phyloP scores from a whole-genome alignment of 352 stramenopile genomes.

The Phytophthora pseudosyringae region DNA sequence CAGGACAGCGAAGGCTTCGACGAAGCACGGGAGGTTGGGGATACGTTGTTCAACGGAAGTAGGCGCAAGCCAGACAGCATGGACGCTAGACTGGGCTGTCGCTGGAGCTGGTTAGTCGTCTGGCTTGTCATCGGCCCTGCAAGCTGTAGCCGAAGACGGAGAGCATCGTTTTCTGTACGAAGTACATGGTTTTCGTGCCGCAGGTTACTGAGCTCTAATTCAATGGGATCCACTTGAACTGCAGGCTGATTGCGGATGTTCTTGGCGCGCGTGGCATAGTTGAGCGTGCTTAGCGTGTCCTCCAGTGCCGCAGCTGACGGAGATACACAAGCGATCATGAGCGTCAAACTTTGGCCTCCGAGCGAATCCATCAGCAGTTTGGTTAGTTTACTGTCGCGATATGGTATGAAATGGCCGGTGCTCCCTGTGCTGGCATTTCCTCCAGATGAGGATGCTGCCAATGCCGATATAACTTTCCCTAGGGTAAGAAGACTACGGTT shows the following conservation, averaged over 20 bases:
- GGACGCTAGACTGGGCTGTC: slow-evolving; percentile 30
- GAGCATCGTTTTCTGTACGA: slow-evolving; percentile 58
- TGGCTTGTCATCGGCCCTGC: slow-evolving; percentile 7
- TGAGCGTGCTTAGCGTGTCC: slow-evolving; percentile 86
- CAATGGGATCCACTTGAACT: slow-evolving; percentile 71
- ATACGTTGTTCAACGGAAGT: slow-evolving; percentile 30
- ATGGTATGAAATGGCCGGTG: slow-evolving; percentile 66
- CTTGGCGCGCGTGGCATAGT: slow-evolving; percentile 84
- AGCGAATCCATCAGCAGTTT: slow-evolving; percentile 89
- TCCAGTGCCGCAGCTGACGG: slow-evolving; percentile 61
- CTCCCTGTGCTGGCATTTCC: background rate
- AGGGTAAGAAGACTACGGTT: slow-evolving; percentile 86
- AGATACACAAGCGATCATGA: slow-evolving; percentile 88
- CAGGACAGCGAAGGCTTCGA: slow-evolving; percentile 1
- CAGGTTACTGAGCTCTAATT: slow-evolving; percentile 63
- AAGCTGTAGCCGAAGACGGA: slow-evolving; percentile 59
- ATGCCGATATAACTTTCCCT: slow-evolving; percentile 85
- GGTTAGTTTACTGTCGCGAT: slow-evolving; percentile 87
- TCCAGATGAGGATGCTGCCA: slow-evolving; percentile 51
- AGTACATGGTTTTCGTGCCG: slow-evolving; percentile 72
- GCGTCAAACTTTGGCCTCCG: slow-evolving; percentile 78
- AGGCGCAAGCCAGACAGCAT: slow-evolving; percentile 39
- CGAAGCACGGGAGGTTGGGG: slow-evolving; percentile 2
- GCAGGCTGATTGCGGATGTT: slow-evolving; percentile 87
- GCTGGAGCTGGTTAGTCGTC: slow-evolving; percentile 6